Base-by-base conservation (phyloP, 768 basidiomycete species). In the Porpolomopsis calyptriformis region DNA sequence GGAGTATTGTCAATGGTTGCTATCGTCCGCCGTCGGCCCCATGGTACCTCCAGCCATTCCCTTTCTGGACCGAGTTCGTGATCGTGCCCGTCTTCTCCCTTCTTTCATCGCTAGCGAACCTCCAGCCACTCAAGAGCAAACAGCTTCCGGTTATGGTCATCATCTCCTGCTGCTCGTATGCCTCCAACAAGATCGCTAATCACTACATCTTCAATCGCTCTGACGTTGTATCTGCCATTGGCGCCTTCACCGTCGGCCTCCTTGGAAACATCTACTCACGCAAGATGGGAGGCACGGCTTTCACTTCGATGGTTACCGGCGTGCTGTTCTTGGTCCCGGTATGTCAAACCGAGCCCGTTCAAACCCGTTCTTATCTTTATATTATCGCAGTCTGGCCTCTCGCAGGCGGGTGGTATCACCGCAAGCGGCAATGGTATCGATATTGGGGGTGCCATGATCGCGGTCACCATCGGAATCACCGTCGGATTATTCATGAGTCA, bases 401-500 rank as follows among this genome's bases (percentile, higher is more conserved):
- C 89, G 7, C 85, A 88, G 61, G 85, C 85, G 1, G 87, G 88
- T 41, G 88, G 86, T 29, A 80, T 91, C 52, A 80, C 83, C 4
- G 83, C 83, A 2, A 81, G 82, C 52, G 86, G 85, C 16, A 79
- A 77, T 56, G 82, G 80, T 19, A 86, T 90, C 51, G 86, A 88
- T 52, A 85, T 90, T 44, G 84, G 88, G 50, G 78, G 80, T 26
- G 82, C 88, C 6, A 89, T 89, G 84, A 85, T 87, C 49, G 76
- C 82, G n/a, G 88, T 91, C 40, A 84, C 86, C 0, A 87, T 91
- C 47, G 89, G 89, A 23, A 90, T 92, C 54, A 91, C 87, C 0
- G 86, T 90, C 41, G 87, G 89, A 14, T 62, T 92, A 36, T 91
- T 90, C 66, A 86, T 85, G 74, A 88, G 85, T 53, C 85, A 87